Conservation (phyloP, 257 asterid genomes). For the Ilex aquifolium region DNA sequence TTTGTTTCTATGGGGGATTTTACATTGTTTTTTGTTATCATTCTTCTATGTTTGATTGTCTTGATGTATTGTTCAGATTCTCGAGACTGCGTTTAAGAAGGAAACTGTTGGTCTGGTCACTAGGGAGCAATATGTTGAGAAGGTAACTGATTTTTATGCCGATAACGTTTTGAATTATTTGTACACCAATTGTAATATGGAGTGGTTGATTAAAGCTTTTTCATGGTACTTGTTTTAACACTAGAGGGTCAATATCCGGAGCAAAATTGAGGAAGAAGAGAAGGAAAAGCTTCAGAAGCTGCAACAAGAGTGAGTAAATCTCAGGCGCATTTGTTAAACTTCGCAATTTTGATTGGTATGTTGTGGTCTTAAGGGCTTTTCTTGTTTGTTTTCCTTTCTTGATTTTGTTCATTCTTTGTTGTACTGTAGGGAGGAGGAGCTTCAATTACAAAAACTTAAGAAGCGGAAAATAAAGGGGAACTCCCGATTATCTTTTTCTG, state of each 20-base stretch:
- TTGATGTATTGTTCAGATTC: conserved; percentile 39
- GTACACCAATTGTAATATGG: no score
- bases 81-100: conserved; percentile 98
- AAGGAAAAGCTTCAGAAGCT: conserved; percentile 94
- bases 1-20: neutral
- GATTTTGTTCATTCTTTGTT: neutral
- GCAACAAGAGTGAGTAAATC: conserved; percentile 79
- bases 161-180: neutral
- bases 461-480: conserved; percentile 87
- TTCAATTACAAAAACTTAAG: conserved; percentile 83
- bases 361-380: neutral
- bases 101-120: conserved; percentile 98
- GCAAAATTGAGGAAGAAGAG: conserved; percentile 92
- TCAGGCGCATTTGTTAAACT: neutral
- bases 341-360: neutral
- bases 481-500: conserved; percentile 85
- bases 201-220: neutral
- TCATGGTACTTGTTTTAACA: neutral
- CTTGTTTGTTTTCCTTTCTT: neutral
- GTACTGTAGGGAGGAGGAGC: conserved; percentile 79
- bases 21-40: conserved; percentile 1
- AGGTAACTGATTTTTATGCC: conserved; percentile 35
- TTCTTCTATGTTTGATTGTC: conserved; percentile 2
- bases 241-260: conserved; percentile 89
- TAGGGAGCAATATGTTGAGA: conserved; percentile 94